Evolutionary conservation across 2,329 filamentous ascomycete species (phyloP).

Genomic region (Lachnellula cervina): DNA sequence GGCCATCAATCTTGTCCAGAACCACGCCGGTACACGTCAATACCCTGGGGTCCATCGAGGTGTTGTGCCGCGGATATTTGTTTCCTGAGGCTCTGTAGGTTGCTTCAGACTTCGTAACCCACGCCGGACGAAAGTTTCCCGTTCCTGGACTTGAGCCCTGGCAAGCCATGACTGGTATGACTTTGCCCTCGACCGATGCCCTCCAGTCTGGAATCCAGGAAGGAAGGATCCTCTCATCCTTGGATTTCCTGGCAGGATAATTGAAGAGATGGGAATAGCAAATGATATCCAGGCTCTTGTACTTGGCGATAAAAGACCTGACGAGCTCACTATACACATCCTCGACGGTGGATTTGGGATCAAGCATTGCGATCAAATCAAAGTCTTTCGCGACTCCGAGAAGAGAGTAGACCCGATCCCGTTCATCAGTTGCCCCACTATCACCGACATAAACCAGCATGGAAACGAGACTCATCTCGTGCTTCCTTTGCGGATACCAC

Average conservation of each 20-base stretch:
- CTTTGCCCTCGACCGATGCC: neutral
- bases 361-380: neutral
- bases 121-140: neutral
- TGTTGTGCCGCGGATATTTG: neutral
- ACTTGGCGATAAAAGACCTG: neutral
- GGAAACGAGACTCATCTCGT: neutral
- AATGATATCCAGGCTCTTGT: conserved; percentile 4
- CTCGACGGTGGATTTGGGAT: neutral
- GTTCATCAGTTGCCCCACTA: conserved; percentile 1
- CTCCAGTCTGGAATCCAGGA: conserved; percentile 2
- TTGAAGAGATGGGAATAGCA: conserved; percentile 2
- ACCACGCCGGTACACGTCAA: neutral
- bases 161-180: neutral
- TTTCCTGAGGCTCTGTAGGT: neutral
- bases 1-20: neutral
- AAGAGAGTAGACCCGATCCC: conserved; percentile 6
- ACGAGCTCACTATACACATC: conserved; percentile 1
- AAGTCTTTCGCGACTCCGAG: neutral
- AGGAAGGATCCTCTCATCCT: neutral
- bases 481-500: neutral
- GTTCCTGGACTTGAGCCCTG: neutral
- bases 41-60: neutral
- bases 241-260: neutral
- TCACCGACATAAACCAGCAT: conserved; percentile 7
- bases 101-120: neutral